These are phyloP conservation scores for Coemansia sp. DNA, from an alignment of 192 early-diverging fungal species.

Conservation along the genomic window DNA sequence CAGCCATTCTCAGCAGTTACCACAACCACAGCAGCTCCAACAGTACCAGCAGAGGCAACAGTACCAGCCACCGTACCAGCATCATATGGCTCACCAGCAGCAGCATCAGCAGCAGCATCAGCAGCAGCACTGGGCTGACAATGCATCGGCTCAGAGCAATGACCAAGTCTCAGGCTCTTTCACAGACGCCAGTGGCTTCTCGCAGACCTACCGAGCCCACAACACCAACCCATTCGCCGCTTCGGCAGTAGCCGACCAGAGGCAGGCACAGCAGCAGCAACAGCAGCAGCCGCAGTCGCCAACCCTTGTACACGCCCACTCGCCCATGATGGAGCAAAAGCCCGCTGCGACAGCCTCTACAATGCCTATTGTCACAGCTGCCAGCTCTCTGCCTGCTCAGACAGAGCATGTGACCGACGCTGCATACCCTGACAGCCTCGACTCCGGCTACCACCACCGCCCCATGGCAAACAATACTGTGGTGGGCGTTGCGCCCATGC, in stretches of 20 bases:
- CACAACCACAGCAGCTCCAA: slow-evolving; percentile 13
- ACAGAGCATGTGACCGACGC: slow-evolving; percentile 32
- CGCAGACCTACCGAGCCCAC: slow-evolving; percentile 31
- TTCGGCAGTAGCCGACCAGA: slow-evolving; percentile 12
- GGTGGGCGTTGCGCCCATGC: slow-evolving; percentile 18
- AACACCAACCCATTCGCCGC: slow-evolving; percentile 18
- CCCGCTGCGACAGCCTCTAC: neutral
- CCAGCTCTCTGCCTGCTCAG: slow-evolving; percentile 12
- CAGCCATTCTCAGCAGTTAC: slow-evolving; percentile 12
- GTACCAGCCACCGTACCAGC: slow-evolving; percentile 16
- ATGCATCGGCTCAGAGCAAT: slow-evolving; percentile 37
- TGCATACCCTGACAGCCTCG: slow-evolving; percentile 15
- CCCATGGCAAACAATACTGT: slow-evolving; percentile 6
- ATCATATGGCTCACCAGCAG: slow-evolving; percentile 6
- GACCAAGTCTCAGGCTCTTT: slow-evolving; percentile 43
- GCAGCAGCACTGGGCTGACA: slow-evolving; percentile 29
- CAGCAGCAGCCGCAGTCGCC: slow-evolving; percentile 30
- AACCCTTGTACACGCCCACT: slow-evolving; percentile 23
- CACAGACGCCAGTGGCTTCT: slow-evolving; percentile 44
- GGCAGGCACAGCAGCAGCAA: neutral
- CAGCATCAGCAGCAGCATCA: slow-evolving; percentile 10
- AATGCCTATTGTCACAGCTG: slow-evolving; percentile 10
- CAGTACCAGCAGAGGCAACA: slow-evolving; percentile 20
- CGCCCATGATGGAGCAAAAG: slow-evolving; percentile 33
- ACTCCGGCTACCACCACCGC: slow-evolving; percentile 19